Evolutionary conservation across 257 asterid genomes (phyloP).

Genomic region (Forsythia viridissima): DNA sequence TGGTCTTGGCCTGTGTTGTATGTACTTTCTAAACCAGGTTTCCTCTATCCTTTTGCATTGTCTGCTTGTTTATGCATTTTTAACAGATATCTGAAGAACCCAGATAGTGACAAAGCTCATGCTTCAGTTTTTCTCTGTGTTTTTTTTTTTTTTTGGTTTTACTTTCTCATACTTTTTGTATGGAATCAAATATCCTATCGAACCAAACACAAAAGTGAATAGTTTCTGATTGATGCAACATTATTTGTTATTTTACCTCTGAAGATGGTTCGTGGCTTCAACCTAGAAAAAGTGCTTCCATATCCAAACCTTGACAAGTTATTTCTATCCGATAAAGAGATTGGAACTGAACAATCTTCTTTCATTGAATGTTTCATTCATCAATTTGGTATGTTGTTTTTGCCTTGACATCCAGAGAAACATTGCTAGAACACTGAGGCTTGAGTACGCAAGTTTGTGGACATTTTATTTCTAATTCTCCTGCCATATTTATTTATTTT

Average conservation of each 20-base stretch:
- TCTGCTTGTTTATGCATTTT: slow-evolving; percentile 27
- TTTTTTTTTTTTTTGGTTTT: not conserved
- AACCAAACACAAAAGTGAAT: not conserved
- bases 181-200: not conserved
- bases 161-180: not conserved
- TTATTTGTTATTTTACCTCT: not conserved
- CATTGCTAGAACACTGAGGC: not conserved
- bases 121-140: not conserved
- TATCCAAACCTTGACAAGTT: not conserved
- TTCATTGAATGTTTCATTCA: not conserved
- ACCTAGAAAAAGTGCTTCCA: not conserved
- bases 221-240: not conserved
- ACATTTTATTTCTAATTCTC: not conserved
- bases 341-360: not conserved
- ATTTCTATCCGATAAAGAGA: not conserved
- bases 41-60: slow-evolving; percentile 48
- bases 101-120: not conserved
- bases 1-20: slow-evolving; percentile 97
- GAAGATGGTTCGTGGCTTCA: not conserved
- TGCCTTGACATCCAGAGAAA: not conserved
- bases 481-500: slow-evolving; percentile 2
- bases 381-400: not conserved
- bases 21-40: slow-evolving; percentile 81
- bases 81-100: slow-evolving; percentile 16
- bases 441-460: not conserved